These are phyloP conservation scores for Entoloma clypeatum DNA, from an alignment of 1,284 basidiomycete genomes.

Conservation along the genomic window DNA sequence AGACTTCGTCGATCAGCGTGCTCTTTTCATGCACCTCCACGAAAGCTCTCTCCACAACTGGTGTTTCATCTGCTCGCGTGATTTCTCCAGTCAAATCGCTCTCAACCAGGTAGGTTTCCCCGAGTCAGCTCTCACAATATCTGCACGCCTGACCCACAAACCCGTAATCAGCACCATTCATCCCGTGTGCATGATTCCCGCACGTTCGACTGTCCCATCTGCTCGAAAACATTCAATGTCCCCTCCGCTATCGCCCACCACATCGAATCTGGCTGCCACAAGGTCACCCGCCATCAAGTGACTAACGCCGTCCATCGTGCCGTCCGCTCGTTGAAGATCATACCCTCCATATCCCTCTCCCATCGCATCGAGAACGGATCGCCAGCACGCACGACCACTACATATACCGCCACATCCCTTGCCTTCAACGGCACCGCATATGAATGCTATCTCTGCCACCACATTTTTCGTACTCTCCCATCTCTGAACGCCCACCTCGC, in stretches of 20 bases:
- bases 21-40: slow-evolving; percentile 12
- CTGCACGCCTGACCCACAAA: background rate
- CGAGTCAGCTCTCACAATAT: background rate
- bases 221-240: slow-evolving; percentile 23
- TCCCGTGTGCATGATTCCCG: slow-evolving; percentile 16
- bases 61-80: slow-evolving; percentile 21
- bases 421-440: slow-evolving; percentile 38
- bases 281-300: slow-evolving; percentile 32
- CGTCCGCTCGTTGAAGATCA: slow-evolving; percentile 28
- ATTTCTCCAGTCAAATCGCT: slow-evolving; percentile 11
- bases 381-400: slow-evolving; percentile 12
- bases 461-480: slow-evolving; percentile 27
- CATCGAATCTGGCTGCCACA: slow-evolving; percentile 26
- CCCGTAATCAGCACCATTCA: slow-evolving; percentile 16
- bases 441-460: slow-evolving; percentile 39
- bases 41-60: slow-evolving; percentile 18
- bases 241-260: slow-evolving; percentile 28
- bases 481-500: slow-evolving; percentile 38
- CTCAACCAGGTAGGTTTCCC: slow-evolving; percentile 9
- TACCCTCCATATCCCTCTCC: slow-evolving; percentile 33
- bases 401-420: slow-evolving; percentile 30
- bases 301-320: slow-evolving; percentile 33
- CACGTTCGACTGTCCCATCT: slow-evolving; percentile 22
- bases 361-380: slow-evolving; percentile 25
- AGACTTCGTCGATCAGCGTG: slow-evolving; percentile 5